Base-by-base conservation (phyloP, 305 asterid genomes). In the Striga hermonthica region DNA sequence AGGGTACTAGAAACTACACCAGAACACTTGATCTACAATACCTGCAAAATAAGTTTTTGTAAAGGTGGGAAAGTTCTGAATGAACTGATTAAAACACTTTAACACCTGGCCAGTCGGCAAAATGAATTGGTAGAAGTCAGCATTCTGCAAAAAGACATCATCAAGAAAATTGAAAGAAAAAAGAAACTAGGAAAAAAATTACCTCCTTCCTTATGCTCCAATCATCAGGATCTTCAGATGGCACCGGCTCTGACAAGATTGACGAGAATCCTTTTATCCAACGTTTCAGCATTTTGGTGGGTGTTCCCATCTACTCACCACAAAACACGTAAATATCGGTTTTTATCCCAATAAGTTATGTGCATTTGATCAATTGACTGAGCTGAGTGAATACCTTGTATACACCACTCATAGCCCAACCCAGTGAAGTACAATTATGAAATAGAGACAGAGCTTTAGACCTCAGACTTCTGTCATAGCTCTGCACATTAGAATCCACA, bases 181-280 rank as follows among this genome's bases (percentile, higher is more conserved):
- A 44, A 77, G 64, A 60, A 53, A 80, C 22, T 52, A 16, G 7
- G 1, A 54, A 8, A 3, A 53, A 22, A 73, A 57, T 64, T 66
- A 90, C 99, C 99, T 93, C 96, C 95, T 86, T 86, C 76, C 92
- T 82, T 62, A 86, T 86, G 88, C 94, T 83, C 99, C 99, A 93
- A 73, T 90, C 95, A 56, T 90, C 96, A 47, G 99, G 99, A 76
- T 88, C 97, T 81, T 93, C 99, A 67, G 91, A 83, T 76, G 76
- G 97, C 78, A 93, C 87, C 12, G 97, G 86, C 65, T 72, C 70
- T 66, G 76, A 70, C 69, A 93, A 75, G 73, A 86, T 79, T 63
- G 74, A 81, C 47, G 92, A 82, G 72, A 93, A 90, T 62, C 83
- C 95, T 50, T 86, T 85, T 83, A 90, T 83, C 96, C 95, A 93